phyloP scores from a whole-genome alignment of 768 basidiomycete genomes.

The Tylopilus plumbeoviolaceoides region DNA sequence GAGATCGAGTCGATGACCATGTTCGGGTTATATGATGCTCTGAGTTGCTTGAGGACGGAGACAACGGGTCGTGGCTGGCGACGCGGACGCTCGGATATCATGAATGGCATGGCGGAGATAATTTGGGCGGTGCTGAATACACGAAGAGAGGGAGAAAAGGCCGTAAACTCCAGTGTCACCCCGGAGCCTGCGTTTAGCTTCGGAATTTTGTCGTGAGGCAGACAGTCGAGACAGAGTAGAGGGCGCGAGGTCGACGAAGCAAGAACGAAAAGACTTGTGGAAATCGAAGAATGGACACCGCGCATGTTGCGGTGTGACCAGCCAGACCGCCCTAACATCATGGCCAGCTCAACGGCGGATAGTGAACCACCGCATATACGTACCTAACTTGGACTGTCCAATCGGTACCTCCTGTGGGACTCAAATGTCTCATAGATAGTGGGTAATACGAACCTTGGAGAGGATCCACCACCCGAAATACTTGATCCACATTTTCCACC shows the following conservation, averaged over 20 bases:
- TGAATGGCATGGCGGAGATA: slow-evolving; percentile 43
- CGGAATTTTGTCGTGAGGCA: slow-evolving; percentile 10
- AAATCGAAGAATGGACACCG: slow-evolving; percentile 8
- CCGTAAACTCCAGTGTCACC: slow-evolving; percentile 34
- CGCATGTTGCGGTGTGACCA: not conserved
- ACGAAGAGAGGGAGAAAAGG: slow-evolving; percentile 35
- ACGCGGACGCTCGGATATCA: slow-evolving; percentile 28
- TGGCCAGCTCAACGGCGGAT: not conserved
- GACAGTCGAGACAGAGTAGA: slow-evolving; percentile 23
- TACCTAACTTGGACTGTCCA: slow-evolving; percentile 18
- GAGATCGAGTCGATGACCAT: slow-evolving; percentile 33
- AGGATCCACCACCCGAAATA: slow-evolving; percentile 34
- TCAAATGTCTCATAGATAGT: not conserved
- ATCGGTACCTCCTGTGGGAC: not conserved
- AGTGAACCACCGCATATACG: slow-evolving; percentile 13
- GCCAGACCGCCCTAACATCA: not conserved
- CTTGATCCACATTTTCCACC: slow-evolving; percentile 31
- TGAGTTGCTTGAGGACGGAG: slow-evolving; percentile 36
- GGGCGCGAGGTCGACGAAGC: slow-evolving; percentile 3
- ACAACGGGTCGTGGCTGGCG: slow-evolving; percentile 38
- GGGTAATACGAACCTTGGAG: slow-evolving; percentile 18
- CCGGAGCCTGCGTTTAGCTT: slow-evolving; percentile 16
- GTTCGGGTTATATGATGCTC: slow-evolving; percentile 19
- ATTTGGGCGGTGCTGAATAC: slow-evolving; percentile 36
- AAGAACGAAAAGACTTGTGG: slow-evolving; percentile 6